phyloP scores from a whole-genome alignment of 2,329 filamentous ascomycete genomes.

The Colletotrichum chlorophyti region DNA sequence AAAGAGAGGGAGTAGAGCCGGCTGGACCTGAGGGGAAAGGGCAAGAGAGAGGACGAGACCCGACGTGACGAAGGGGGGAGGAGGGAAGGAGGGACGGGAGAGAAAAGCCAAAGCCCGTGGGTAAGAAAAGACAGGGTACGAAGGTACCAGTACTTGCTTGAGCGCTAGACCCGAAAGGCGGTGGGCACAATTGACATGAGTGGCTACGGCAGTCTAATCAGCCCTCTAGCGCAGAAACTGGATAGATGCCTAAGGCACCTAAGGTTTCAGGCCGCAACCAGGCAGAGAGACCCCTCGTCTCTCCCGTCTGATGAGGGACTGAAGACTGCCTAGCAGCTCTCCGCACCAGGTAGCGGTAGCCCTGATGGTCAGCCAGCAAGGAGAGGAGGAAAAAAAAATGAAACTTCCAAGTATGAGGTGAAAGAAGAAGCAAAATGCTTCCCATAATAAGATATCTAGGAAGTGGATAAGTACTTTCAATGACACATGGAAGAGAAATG shows the following conservation, averaged over 20 bases:
- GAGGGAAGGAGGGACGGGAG: neutral
- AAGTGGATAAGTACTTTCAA: too few species aligned
- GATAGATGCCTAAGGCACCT: conserved; percentile 28
- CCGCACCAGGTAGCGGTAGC: conserved; percentile 19
- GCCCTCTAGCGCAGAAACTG: conserved; percentile 12
- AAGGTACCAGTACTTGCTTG: conserved; percentile 31
- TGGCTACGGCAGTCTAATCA: conserved; percentile 26
- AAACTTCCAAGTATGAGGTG: neutral
- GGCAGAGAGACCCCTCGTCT: conserved; percentile 9
- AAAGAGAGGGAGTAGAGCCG: too few species aligned
- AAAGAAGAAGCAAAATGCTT: neutral
- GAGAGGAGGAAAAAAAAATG: neutral
- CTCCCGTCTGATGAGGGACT: conserved; percentile 27
- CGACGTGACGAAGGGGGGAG: neutral
- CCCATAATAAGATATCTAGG: too few species aligned
- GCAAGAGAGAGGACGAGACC: neutral
- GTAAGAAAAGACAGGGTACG: conserved; percentile 23
- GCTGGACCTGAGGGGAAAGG: neutral
- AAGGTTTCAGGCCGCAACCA: conserved; percentile 31
- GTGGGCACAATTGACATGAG: conserved; percentile 30
- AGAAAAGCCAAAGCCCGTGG: conserved; percentile 27
- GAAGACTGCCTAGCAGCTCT: conserved; percentile 20
- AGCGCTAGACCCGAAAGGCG: conserved; percentile 28
- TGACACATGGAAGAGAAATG: too few species aligned
- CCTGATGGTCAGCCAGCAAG: conserved; percentile 7